Evolutionary conservation across 2,329 filamentous ascomycete species (phyloP).

Genomic region (Cladosporium austrohemisphaericum): DNA sequence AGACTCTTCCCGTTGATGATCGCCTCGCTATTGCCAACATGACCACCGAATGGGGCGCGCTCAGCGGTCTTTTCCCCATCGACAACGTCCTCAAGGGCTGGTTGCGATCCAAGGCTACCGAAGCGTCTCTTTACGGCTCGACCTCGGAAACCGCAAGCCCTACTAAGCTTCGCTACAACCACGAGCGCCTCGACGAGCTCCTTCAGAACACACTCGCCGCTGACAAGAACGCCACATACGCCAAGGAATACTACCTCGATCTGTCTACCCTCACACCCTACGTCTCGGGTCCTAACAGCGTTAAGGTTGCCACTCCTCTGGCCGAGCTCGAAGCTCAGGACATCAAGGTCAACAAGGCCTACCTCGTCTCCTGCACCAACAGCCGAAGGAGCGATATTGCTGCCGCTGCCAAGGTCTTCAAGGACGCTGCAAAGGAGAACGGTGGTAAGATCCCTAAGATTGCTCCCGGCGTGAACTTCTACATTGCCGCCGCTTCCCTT

Average conservation of each 20-base stretch:
- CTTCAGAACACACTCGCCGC: conserved; percentile 63
- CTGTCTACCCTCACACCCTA: conserved; percentile 80
- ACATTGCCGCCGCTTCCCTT: conserved; percentile 81
- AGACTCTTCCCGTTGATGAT: conserved; percentile 67
- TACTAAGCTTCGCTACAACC: conserved; percentile 61
- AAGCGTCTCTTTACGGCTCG: conserved; percentile 57
- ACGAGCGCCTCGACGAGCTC: conserved; percentile 69
- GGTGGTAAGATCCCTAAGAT: conserved; percentile 65
- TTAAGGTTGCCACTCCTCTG: conserved; percentile 80
- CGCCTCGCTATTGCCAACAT: conserved; percentile 75
- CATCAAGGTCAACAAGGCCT: conserved; percentile 79
- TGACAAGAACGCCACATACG: conserved; percentile 74
- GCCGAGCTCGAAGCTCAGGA: conserved; percentile 66
- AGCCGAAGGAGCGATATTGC: conserved; percentile 74
- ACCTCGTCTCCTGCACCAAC: conserved; percentile 89
- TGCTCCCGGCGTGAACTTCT: conserved; percentile 73
- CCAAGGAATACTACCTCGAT: conserved; percentile 78
- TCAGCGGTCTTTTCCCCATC: conserved; percentile 75
- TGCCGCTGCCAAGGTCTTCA: conserved; percentile 80
- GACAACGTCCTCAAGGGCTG: conserved; percentile 68
- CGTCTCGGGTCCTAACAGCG: conserved; percentile 83
- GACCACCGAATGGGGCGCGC: conserved; percentile 76
- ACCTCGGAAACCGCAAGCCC: conserved; percentile 46
- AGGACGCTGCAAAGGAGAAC: conserved; percentile 59
- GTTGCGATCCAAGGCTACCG: conserved; percentile 73